Percentiles rank a stretch among this genome's conserved stretches.
Conservation (phyloP, 371 early-diverging fungal genomes). For the Nematocida minor region DNA sequence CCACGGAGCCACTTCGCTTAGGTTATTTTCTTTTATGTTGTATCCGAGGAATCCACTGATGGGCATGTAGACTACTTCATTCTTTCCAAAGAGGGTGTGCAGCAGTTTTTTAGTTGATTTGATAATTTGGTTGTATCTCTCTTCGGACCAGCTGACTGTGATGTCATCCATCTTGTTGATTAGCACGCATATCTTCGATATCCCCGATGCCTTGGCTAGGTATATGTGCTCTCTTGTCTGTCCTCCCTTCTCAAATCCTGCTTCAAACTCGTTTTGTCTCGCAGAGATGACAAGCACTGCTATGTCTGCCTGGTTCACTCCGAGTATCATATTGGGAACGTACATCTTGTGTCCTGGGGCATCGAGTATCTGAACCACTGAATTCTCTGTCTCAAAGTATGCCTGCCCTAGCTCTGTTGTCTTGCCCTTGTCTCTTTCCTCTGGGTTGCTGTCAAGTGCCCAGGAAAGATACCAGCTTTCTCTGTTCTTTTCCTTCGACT, state of each 20-base stretch:
- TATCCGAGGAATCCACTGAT: slow-evolving; percentile 62
- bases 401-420: slow-evolving; percentile 67
- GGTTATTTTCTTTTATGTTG: slow-evolving; percentile 48
- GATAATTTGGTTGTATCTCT: slow-evolving; percentile 55
- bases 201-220: slow-evolving; percentile 69
- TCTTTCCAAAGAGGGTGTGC: slow-evolving; percentile 41
- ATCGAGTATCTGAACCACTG: slow-evolving; percentile 65
- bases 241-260: slow-evolving; percentile 90
- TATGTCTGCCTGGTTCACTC: slow-evolving; percentile 76
- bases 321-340: slow-evolving; percentile 95
- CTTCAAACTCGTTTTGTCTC: slow-evolving; percentile 90
- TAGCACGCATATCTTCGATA: slow-evolving; percentile 57
- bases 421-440: slow-evolving; percentile 72
- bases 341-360: slow-evolving; percentile 98
- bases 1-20: slow-evolving; percentile 33
- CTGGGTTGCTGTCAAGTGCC: slow-evolving; percentile 64
- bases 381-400: slow-evolving; percentile 83
- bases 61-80: slow-evolving; percentile 58
- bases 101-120: slow-evolving; percentile 33
- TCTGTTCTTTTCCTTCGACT: slow-evolving; percentile 76
- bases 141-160: slow-evolving; percentile 56
- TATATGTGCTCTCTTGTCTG: slow-evolving; percentile 99
- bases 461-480: slow-evolving; percentile 65
- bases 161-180: slow-evolving; percentile 65
- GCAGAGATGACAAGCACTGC: slow-evolving; percentile 90